Evolutionary conservation across 2,329 filamentous ascomycete species (phyloP).

Genomic region (Pseudogymnoascus sp.): DNA sequence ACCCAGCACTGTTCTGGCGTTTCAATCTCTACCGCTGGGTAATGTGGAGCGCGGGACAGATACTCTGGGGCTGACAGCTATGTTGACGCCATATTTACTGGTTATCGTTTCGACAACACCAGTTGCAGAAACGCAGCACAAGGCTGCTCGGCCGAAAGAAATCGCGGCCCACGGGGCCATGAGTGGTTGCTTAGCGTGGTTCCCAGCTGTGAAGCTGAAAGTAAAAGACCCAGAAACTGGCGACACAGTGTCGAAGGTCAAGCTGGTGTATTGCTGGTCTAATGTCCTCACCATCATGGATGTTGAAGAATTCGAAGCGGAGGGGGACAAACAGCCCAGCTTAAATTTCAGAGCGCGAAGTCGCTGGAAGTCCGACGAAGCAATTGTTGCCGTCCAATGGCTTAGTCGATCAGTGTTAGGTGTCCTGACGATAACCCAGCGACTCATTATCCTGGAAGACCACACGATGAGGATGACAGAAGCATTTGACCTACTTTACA

Average conservation of each 20-base stretch:
- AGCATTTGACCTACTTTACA: constrained; percentile 83
- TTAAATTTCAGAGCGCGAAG: constrained; percentile 76
- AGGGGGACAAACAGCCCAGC: constrained; percentile 69
- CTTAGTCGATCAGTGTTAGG: constrained; percentile 86
- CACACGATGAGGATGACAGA: constrained; percentile 84
- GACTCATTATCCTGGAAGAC: constrained; percentile 88
- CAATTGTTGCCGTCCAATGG: constrained; percentile 96
- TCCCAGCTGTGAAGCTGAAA: constrained; percentile 90
- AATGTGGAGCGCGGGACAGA: constrained; percentile 88
- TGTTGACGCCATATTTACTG: constrained; percentile 89
- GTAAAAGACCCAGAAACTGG: constrained; percentile 58
- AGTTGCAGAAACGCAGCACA: constrained; percentile 92
- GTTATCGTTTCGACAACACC: constrained; percentile 97
- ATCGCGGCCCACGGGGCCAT: constrained; percentile 82
- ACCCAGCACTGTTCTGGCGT: constrained; percentile 89
- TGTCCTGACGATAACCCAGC: constrained; percentile 88
- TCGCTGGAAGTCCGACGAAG: constrained; percentile 88
- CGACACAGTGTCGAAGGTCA: constrained; percentile 67
- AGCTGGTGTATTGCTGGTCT: constrained; percentile 97
- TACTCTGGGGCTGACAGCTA: constrained; percentile 80
- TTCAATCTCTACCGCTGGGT: constrained; percentile 83
- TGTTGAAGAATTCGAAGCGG: constrained; percentile 63
- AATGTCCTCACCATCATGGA: constrained; percentile 94
- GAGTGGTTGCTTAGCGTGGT: constrained; percentile 94
- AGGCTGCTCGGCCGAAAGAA: constrained; percentile 84